Evolutionary conservation across 106 monocot species (phyloP).

Genomic region (Posidonia australis): DNA sequence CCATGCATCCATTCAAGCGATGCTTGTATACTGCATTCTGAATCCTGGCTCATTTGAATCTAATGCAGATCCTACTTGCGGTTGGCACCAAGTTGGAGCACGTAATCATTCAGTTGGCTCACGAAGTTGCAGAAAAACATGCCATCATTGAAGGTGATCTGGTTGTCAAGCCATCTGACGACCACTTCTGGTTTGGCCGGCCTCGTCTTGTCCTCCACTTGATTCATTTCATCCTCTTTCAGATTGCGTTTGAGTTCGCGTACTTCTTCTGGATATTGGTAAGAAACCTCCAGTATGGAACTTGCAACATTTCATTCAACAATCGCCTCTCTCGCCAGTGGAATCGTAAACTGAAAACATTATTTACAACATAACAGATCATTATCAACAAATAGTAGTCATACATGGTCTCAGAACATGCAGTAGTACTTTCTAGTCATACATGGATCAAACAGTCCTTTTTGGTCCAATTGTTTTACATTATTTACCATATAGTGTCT

Average conservation of each 20-base stretch:
- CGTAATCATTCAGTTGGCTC: slow-evolving; percentile 42
- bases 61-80: slow-evolving; percentile 33
- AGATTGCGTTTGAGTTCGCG: slow-evolving; percentile 51
- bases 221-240: slow-evolving; percentile 59
- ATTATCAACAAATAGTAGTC: too few relatives aligned
- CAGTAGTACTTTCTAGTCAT: too few relatives aligned
- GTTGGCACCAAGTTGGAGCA: slow-evolving; percentile 59
- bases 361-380: too few relatives aligned
- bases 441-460: not conserved
- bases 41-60: too few relatives aligned
- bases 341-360: not conserved
- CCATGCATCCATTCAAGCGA: too few relatives aligned
- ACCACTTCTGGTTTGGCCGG: slow-evolving; percentile 38
- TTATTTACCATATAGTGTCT: not conserved
- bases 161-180: slow-evolving; percentile 36
- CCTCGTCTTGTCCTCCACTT: slow-evolving; percentile 35
- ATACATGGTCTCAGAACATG: too few relatives aligned
- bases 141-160: slow-evolving; percentile 20
- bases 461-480: not conserved
- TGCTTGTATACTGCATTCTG: too few relatives aligned
- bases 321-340: too few relatives aligned
- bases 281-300: not conserved
- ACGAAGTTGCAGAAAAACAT: slow-evolving; percentile 39
- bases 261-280: slow-evolving; percentile 58
- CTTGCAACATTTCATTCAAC: not conserved